Percentiles rank a stretch among this genome's conserved stretches.
Conservation (phyloP, 495 filamentous ascomycete genomes). For the Friedmanniomyces endolithicus region DNA sequence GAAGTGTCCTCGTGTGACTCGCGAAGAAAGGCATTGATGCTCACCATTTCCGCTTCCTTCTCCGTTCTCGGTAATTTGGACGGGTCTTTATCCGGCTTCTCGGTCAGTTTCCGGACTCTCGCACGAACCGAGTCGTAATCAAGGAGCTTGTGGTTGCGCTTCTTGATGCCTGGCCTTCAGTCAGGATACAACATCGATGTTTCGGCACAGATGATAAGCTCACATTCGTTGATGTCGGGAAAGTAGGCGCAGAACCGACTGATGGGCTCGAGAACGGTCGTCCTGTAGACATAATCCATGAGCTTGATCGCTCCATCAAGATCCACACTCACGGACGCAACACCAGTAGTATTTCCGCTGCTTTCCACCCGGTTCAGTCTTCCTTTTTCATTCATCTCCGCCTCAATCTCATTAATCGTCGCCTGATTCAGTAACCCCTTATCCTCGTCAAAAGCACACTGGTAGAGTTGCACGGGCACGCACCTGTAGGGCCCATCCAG, state of each 20-base stretch:
- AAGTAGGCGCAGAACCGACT: conserved; percentile 94
- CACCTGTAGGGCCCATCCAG: conserved; percentile 93
- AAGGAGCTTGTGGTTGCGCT: conserved; percentile 91
- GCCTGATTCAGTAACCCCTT: background rate
- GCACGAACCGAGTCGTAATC: conserved; percentile 94
- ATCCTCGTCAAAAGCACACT: background rate
- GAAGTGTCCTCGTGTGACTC: background rate
- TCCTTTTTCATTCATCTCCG: conserved; percentile 2
- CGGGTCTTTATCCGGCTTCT: conserved; percentile 97
- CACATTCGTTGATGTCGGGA: conserved; percentile 96
- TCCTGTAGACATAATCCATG: conserved; percentile 37
- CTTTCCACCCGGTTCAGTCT: background rate
- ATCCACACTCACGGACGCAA: background rate
- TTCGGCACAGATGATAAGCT: conserved; percentile 17
- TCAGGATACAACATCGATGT: background rate
- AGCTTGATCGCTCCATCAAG: conserved; percentile 4
- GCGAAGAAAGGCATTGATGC: conserved; percentile 7
- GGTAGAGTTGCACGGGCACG: background rate
- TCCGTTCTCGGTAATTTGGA: conserved; percentile 88
- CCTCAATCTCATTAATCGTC: conserved; percentile 7
- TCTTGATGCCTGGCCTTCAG: conserved; percentile 63
- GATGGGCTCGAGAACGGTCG: conserved; percentile 91
- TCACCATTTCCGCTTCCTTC: conserved; percentile 72
- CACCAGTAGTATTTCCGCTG: background rate
- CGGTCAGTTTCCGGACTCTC: conserved; percentile 88